Base-by-base conservation (phyloP, 352 stramenopile genomes). In the Aphanomyces euteiches region DNA sequence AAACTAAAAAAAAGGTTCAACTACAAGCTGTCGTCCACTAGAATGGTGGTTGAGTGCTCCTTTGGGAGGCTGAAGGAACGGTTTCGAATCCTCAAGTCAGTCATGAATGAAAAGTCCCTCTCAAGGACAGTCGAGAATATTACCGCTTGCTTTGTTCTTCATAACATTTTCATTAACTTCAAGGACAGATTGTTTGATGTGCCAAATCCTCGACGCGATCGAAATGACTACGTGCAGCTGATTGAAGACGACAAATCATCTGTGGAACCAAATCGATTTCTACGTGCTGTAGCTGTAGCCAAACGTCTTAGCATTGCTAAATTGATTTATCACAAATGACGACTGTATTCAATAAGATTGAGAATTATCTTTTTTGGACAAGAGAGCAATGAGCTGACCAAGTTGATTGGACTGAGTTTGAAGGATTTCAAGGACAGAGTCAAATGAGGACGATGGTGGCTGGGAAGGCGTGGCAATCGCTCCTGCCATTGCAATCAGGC, bases 81-180 rank as follows among this genome's bases (percentile, higher is more conserved):
- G n/a, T 64, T 64, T 41, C 57, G 57, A 10, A 66, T 66, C 50
- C 17, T 66, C 17, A 66, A 66, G 38, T 53, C 57, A 6, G 36
- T 48, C 57, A 66, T 66, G 57, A 66, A 48, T 8, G 57, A 66
- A 21, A 37, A 48, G 34, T 47, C 57, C 10, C n/a, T 64, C 1
- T 17, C 39, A 7, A 28, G 38, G 17, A 66, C 56, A 10, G 56
- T 64, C 10, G n/a, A 15, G 17, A 8, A 53, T 4, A 40, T 66
- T 21, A 66, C 38, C 19, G 28, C 57, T 17, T 66, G 57, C 8
- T 1, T 66, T 21, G 57, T 66, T 13, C 57, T 66, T 5, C 56
- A 64, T 1, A 66, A 66, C 38, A 66, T 66, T 17, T 17, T 50
- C 5, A 21, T 66, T 15, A 5, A 66, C 1, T 37, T 28, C 57